These are phyloP conservation scores for Suhomyces bolitotheri DNA, from an alignment of 1,139 yeast species.

Conservation along the genomic window DNA sequence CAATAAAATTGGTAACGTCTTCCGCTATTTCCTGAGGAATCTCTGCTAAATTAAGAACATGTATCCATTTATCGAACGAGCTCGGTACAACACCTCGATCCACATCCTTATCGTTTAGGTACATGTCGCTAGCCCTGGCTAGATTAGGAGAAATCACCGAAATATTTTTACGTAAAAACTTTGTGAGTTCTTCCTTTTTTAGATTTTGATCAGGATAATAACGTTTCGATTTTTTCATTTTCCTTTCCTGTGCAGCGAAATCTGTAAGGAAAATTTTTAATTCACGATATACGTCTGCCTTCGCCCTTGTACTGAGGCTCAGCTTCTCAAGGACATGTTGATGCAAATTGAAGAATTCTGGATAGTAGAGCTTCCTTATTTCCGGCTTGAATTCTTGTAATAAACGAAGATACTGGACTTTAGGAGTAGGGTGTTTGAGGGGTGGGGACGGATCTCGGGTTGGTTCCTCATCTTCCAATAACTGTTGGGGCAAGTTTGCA, in stretches of 20 bases:
- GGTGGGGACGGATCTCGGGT: not conserved
- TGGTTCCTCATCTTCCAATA: not conserved
- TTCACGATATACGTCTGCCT: slow-evolving; percentile 26
- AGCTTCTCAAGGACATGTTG: slow-evolving; percentile 18
- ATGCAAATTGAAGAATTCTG: slow-evolving; percentile 28
- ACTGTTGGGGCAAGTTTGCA: not conserved
- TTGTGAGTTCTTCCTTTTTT: slow-evolving; percentile 24
- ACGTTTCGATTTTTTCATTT: slow-evolving; percentile 20
- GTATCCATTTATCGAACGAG: slow-evolving; percentile 34
- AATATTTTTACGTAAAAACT: slow-evolving; percentile 5
- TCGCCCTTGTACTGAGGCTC: slow-evolving; percentile 17
- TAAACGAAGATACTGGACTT: slow-evolving; percentile 23
- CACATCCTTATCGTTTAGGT: not conserved
- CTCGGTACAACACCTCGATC: not conserved
- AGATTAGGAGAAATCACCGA: not conserved
- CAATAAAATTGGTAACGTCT: slow-evolving; percentile 37
- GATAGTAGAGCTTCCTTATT: slow-evolving; percentile 28
- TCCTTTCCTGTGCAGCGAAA: slow-evolving; percentile 28
- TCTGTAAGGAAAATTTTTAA: slow-evolving; percentile 29
- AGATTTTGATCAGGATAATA: slow-evolving; percentile 26
- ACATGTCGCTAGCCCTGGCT: too few relatives aligned
- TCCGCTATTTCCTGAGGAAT: slow-evolving; percentile 29
- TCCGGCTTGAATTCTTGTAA: slow-evolving; percentile 35
- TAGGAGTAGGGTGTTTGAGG: slow-evolving; percentile 28
- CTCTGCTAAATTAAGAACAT: slow-evolving; percentile 22